A percentile compares a stretch with the other conserved stretches of the same genome.
phyloP scores from a whole-genome alignment of 2,329 filamentous ascomycete genomes.

The Botryotinia narcissicola region DNA sequence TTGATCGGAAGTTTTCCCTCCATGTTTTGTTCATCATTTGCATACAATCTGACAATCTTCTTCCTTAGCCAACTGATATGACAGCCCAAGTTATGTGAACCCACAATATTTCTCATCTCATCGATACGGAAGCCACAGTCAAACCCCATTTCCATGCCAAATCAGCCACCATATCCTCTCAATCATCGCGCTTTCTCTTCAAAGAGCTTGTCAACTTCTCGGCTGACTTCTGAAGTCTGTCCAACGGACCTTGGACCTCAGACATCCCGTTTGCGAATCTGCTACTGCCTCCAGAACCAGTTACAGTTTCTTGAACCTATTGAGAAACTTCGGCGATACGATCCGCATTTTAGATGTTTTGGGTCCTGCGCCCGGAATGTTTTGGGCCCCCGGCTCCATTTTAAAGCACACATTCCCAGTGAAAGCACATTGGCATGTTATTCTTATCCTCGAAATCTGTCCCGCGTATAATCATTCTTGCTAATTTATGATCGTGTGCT shows the following conservation, averaged over 20 bases:
- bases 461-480: not conserved
- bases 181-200: not conserved
- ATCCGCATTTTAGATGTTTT: not conserved
- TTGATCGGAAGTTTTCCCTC: not conserved
- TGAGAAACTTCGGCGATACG: not conserved
- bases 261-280: not conserved
- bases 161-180: not conserved
- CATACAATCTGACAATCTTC: not conserved
- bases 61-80: not conserved
- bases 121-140: not conserved
- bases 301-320: not conserved
- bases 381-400: not conserved
- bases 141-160: not conserved
- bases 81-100: not conserved
- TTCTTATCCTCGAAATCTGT: not conserved
- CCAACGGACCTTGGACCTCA: not conserved
- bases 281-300: not conserved
- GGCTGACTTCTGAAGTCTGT: not conserved
- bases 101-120: not conserved
- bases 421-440: not conserved
- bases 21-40: not conserved
- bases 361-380: not conserved
- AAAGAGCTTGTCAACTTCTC: not conserved
- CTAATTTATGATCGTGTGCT: not conserved
- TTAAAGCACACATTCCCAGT: not conserved